Evolutionary conservation across 1,284 basidiomycete genomes (phyloP), one percentile per base, ranked within the genome.

Genomic region (Malassezia caprae): DNA sequence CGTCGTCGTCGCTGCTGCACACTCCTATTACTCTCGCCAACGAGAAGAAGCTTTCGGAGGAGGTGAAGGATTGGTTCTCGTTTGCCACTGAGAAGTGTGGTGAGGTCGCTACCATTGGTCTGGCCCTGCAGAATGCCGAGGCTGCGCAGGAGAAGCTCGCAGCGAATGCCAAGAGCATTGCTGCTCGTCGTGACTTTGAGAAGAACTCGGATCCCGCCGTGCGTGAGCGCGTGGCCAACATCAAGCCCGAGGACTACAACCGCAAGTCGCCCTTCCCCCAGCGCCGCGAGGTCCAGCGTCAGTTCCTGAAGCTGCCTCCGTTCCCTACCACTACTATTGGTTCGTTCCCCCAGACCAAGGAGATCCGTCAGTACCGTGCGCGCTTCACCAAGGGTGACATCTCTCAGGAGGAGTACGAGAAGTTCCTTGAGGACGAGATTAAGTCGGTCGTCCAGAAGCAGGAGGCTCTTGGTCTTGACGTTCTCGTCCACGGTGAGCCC

Each of bases 281-380:
- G 60, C 90, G 94, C 76, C 84, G 87, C 77, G 85, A 87, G 72
- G 82, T 88, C 55, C 94, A 99, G 80, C 83, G 84, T 77, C 83
- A 88, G 79, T 82, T 87, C 76, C 83, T 96, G 76, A 81, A 86
- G 68, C 83, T 99, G 27, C 94, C 94, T 77, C 86, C 85, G 78
- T 98, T 98, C 85, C 90, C 93, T 59, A 96, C 91, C 67, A 98
- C 93, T 64, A 96, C 91, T 69, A 96, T 96, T 69, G 93, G 91
- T 62, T 96, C 93, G 41, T 98, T 96, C 88, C 76, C 76, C 42
- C 76, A 99, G 86, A 99, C 94, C 76, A 94, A 96, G 80, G 93
- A 98, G 79, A 99, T 99, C 58, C 69, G 72, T 47, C 60, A 64
- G 52, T 64, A 69, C 61, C 68, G 72, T 51, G 67, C 69, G 17